Percentiles rank a stretch among this genome's conserved stretches.
These are phyloP conservation scores for Exidia glandulosa DNA, from an alignment of 768 basidiomycete species.

Conservation along the genomic window DNA sequence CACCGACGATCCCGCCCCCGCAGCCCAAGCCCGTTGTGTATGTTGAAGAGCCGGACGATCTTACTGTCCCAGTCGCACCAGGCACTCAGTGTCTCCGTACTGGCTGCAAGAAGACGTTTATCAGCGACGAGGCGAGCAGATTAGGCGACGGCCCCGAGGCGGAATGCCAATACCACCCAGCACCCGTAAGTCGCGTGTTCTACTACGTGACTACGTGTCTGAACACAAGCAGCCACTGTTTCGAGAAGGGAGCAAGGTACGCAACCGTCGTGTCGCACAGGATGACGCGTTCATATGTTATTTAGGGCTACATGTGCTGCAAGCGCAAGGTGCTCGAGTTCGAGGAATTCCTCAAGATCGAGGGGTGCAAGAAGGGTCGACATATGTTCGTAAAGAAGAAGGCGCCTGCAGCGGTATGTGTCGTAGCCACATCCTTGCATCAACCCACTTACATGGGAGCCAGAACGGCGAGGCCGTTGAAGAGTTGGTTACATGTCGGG, in stretches of 20 bases:
- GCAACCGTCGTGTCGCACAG: slow-evolving; percentile 5
- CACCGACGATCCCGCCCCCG: slow-evolving; percentile 5
- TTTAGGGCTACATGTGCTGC: slow-evolving; percentile 91
- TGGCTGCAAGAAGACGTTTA: slow-evolving; percentile 60
- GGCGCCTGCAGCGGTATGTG: slow-evolving; percentile 31
- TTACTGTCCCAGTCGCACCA: slow-evolving; percentile 35
- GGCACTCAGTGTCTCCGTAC: slow-evolving; percentile 68
- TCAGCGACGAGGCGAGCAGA: slow-evolving; percentile 62
- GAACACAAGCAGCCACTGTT: slow-evolving; percentile 65
- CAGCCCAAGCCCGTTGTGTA: slow-evolving; percentile 23
- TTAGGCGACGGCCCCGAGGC: slow-evolving; percentile 58
- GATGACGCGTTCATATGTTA: neutral
- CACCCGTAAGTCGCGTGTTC: slow-evolving; percentile 46
- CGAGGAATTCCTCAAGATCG: slow-evolving; percentile 89
- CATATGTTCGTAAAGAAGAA: slow-evolving; percentile 75
- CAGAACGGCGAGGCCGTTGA: slow-evolving; percentile 26
- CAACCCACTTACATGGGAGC: neutral
- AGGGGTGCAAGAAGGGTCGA: slow-evolving; percentile 81
- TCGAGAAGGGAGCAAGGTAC: slow-evolving; percentile 87
- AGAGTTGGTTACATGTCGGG: slow-evolving; percentile 67
- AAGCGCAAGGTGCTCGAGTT: slow-evolving; percentile 94
- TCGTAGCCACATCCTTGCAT: neutral
- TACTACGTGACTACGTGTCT: neutral
- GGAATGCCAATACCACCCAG: slow-evolving; percentile 76
- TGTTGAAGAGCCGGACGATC: slow-evolving; percentile 77